Evolutionary conservation across 2,329 filamentous ascomycete species (phyloP), one percentile per base, ranked within the genome.

Genomic region (Raffaelea deltoideospora): DNA sequence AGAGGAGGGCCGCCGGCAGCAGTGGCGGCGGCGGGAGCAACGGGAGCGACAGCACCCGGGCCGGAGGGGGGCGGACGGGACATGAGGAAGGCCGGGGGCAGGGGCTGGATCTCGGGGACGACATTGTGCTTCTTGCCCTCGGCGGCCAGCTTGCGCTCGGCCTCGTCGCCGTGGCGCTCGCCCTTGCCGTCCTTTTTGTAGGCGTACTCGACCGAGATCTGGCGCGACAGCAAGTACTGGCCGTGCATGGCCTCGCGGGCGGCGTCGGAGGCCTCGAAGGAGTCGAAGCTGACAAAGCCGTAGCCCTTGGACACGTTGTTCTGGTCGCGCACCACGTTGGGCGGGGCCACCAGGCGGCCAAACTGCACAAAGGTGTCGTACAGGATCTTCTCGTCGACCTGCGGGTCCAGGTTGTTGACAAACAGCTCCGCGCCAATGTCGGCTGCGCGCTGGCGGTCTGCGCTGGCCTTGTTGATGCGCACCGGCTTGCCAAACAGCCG

Each of bases 131-230:
- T 88, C 61, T 88, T 88, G 39, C 87, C 90, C 59, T 95, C 83
- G 21, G 81, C 78, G 22, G 90, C 90, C 33, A 98, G 72, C 64
- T 85, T 81, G 51, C 90, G 71, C 61, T 98, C 90, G 22, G 90
- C 90, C 48, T 86, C 73, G 55, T 98, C 90, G 49, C 90, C 90
- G 54, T 98, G 90, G 40, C 90, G 70, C 61, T 96, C 88, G 48
- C 88, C 88, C 62, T 94, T 94, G 47, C 90, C 90, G 52, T 98
- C 90, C 61, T 96, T 96, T 69, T 98, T 98, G 71, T 94, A 96
- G 28, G 90, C 90, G 57, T 96, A 98, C 59, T 96, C 88, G 31
- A 98, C 90, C 3, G 81, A 83, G 48, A 96, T 80, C 57, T 94
- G 83, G 63, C 94, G 94, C 66, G 90, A 94, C 67, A 93, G 87